Evolutionary conservation across 2,329 filamentous ascomycete species (phyloP), one percentile per base, ranked within the genome.

Genomic region (Graphium sp.): DNA sequence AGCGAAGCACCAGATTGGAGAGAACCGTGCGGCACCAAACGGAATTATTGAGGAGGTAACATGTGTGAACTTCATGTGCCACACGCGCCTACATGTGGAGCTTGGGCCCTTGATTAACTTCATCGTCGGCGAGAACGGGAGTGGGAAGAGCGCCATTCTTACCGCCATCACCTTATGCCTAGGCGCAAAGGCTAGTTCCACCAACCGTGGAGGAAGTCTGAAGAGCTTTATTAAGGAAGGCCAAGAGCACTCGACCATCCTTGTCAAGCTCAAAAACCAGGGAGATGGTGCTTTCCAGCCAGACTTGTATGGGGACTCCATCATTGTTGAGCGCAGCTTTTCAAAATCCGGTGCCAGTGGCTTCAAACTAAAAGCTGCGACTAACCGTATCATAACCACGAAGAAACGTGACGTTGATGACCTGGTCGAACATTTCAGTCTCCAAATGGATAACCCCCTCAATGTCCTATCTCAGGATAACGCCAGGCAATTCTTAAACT

Each of bases 41-140:
- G 85, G 83, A 2, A 87, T 95, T 31, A 77, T 95, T 26, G 78
- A 93, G 48, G 75, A 75, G 36, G 78, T 95, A 31, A 78, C 74
- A 21, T 91, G 84, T 48, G 68, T 73, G 41, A 94, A 94, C 48
- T 95, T 95, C 52, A 95, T 95, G 89, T 95, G 87, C 44, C 89
- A 98, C 48, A 62, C 73, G 24, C 74, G 76, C 31, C 65, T 95
- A 12, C 71, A 77, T 24, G 79, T 92, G 34, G 68, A 78, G 32
- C 62, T 98, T n/a, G 89, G 89, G 0, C 89, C 89, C 1, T 59
- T 94, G 21, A 91, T 98, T 50, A 98, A 98, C 52, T 98, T 98
- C 52, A 85, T 98, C 35, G 85, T 94, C 31, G 89, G 89, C 11
- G 84, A 93, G 49, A 98, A 98, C 46, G 89, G 89, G 18, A 95